Evolutionary conservation across 116 monocot genomes (phyloP), one percentile per base, ranked within the genome.

Genomic region (Phalaenopsis hybrid): DNA sequence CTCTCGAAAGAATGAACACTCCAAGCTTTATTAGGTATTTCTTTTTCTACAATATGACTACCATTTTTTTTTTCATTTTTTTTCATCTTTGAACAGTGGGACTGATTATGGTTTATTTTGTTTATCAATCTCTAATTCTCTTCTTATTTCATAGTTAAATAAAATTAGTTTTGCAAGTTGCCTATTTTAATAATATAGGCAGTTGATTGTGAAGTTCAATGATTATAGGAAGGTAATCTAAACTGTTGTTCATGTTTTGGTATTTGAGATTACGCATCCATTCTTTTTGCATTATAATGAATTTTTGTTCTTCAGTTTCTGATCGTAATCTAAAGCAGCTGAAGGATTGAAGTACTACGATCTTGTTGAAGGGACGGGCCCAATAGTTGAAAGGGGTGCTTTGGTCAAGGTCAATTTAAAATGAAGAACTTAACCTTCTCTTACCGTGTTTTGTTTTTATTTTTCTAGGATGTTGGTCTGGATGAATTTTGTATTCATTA

Each of bases 331-430:
- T 77, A 51, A 81, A 83, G 67, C 85, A 94, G 96, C 91, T 86
- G 91, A 96, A 81, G 96, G 96, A 17, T 77, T 94, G 77, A 92
- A 96, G 77, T 96, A 94, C 70, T 96, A 94, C 85, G 96, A 96
- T 90, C 80, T 96, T 81, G 75, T 87, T 79, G 92, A 88, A 80
- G 96, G 94, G 4, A 96, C 89, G 81, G 96, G 94, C 15, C 89
- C 89, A 16, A 73, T 16, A 75, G 94, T 94, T 80, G 92, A 91
- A 59, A 93, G 86, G 80, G 94, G 94, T 78, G 87, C 91, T 18
- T 85, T 84, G n/a, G 96, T 94, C 4, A 89, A 91, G 92, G 96
- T 92, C 79, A 59, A 41, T 84, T 57, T 46, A 70, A 51, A 52
- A 52, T 23, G 51, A 23, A 65, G 16, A 80, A 76, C 4, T 80